phyloP scores from a whole-genome alignment of 164 flowering plant species.

The Stephania cephalantha region DNA sequence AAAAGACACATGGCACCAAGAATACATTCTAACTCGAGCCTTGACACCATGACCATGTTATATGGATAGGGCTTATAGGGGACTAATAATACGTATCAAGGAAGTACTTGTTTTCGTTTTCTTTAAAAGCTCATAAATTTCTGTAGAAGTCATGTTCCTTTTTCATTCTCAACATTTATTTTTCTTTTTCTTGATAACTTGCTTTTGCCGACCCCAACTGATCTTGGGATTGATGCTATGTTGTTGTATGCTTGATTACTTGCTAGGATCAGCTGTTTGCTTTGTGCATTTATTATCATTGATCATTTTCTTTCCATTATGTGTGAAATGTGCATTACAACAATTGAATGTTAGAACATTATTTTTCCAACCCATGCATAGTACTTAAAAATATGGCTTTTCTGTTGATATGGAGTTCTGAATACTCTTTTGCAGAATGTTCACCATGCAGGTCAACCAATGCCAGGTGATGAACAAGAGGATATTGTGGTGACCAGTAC shows the following conservation, averaged over 20 bases:
- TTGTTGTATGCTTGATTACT: not conserved
- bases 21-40: too few species aligned
- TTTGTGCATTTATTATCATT: not conserved
- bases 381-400: not conserved
- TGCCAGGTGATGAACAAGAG: conserved; percentile 97
- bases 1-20: too few species aligned
- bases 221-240: not conserved
- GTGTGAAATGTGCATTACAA: not conserved
- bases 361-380: too few species aligned
- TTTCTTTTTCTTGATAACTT: not conserved
- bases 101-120: not conserved
- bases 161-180: not conserved
- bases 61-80: too few species aligned
- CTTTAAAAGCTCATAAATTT: not conserved
- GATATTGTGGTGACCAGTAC: conserved; percentile 85
- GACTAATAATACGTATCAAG: too few species aligned
- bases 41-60: too few species aligned
- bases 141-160: not conserved
- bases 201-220: not conserved
- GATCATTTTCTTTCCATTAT: not conserved
- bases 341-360: not conserved
- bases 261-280: not conserved
- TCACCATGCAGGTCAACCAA: conserved; percentile 79
- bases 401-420: not conserved
- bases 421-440: conserved; percentile 52